Conservation (phyloP, 345 rosid genomes). For the Syzygium jambos region DNA sequence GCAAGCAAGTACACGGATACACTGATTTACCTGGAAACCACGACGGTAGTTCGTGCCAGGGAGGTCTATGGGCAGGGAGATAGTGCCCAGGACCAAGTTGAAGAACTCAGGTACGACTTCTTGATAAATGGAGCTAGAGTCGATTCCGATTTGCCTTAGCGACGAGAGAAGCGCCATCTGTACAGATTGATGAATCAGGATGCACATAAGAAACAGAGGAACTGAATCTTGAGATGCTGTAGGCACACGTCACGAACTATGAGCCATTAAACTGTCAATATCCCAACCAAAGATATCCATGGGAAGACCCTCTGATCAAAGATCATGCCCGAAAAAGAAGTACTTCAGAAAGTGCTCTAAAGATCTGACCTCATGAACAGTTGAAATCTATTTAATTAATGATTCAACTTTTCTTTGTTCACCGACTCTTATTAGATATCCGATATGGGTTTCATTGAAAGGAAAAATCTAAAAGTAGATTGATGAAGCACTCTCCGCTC, state of each 20-base stretch:
- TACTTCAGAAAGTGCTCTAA: background rate
- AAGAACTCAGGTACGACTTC: conserved; percentile 60
- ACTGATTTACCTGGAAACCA: conserved; percentile 44
- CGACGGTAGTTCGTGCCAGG: conserved; percentile 54
- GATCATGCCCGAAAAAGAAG: background rate
- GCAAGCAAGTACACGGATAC: background rate
- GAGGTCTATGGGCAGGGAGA: conserved; percentile 70
- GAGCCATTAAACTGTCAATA: background rate
- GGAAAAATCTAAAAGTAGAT: background rate
- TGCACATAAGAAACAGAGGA: background rate
- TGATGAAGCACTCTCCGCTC: background rate
- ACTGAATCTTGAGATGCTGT: background rate
- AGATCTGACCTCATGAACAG: background rate
- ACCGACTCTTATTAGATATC: background rate
- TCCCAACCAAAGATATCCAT: background rate
- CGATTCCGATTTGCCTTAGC: conserved; percentile 46
- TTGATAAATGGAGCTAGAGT: conserved; percentile 21
- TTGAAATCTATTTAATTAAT: background rate
- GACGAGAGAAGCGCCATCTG: conserved; percentile 82
- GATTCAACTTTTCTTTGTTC: background rate
- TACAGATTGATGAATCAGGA: background rate
- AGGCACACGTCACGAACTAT: background rate
- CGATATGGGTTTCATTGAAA: background rate
- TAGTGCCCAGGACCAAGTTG: conserved; percentile 66
- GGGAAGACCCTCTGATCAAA: background rate